Conservation (phyloP, 495 filamentous ascomycete genomes). For the Aspergillus cavernicola region DNA sequence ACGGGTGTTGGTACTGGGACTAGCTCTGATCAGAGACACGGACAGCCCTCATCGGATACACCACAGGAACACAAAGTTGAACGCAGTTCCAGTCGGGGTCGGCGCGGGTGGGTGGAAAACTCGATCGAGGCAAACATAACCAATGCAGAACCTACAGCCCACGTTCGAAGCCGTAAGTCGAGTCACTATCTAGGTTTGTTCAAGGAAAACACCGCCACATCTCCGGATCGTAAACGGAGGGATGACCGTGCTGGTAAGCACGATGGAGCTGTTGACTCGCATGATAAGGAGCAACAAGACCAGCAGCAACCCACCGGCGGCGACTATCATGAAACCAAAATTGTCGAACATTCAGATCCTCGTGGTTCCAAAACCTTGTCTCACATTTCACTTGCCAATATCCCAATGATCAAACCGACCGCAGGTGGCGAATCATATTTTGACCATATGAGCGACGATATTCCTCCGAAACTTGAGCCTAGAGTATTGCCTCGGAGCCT, state of each 20-base stretch:
- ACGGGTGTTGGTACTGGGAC: conserved; percentile 18
- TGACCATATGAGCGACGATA: conserved; percentile 22
- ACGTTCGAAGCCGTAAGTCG: conserved; percentile 85
- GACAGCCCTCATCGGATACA: conserved; percentile 18
- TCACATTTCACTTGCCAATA: conserved; percentile 29
- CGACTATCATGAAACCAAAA: conserved; percentile 4
- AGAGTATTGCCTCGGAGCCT: conserved; percentile 45
- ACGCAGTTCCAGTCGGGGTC: conserved; percentile 41
- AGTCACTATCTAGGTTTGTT: conserved; percentile 91
- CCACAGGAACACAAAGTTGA: conserved; percentile 22
- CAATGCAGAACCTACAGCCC: conserved; percentile 65
- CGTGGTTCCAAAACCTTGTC: conserved; percentile 31
- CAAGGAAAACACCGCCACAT: conserved; percentile 71
- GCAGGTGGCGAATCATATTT: conserved; percentile 3
- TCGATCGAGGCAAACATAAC: conserved; percentile 78
- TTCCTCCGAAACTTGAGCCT: conserved; percentile 21
- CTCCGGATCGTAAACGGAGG: conserved; percentile 44
- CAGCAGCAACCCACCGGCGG: conserved; percentile 10
- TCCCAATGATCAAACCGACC: conserved; percentile 21
- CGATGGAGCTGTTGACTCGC: conserved; percentile 23
- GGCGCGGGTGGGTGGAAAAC: conserved; percentile 62
- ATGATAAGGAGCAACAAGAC: conserved; percentile 13
- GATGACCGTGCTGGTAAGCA: conserved; percentile 33
- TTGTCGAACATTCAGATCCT: conserved; percentile 6
- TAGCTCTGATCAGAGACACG: conserved; percentile 16